Percentiles rank a stretch among this genome's conserved stretches.
phyloP scores from a whole-genome alignment of 306 rosid genomes.

The Chamaecrista fasciculata region DNA sequence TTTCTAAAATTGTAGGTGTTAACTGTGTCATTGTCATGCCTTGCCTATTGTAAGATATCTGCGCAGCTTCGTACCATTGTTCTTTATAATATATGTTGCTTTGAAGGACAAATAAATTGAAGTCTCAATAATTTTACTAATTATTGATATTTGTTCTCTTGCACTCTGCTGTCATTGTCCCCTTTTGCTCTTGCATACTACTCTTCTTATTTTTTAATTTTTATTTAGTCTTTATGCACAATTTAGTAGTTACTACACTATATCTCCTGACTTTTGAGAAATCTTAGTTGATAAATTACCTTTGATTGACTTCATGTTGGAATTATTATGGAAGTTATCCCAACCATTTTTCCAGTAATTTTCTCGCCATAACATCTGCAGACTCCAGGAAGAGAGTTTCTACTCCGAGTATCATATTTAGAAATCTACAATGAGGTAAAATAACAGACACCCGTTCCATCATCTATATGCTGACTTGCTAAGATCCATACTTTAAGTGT shows the following conservation, averaged over 20 bases:
- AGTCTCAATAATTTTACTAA: not conserved
- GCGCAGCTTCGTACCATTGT: not conserved
- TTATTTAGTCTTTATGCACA: not conserved
- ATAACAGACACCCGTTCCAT: slow-evolving; percentile 9
- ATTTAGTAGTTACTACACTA: slow-evolving; percentile 4
- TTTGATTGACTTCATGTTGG: slow-evolving; percentile 9
- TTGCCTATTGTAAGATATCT: not conserved
- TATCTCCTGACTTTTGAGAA: slow-evolving; percentile 7
- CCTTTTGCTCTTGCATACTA: slow-evolving; percentile 1
- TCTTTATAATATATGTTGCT: slow-evolving; percentile 12
- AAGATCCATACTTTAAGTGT: not conserved
- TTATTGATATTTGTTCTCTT: slow-evolving; percentile 5
- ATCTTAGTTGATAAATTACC: not conserved
- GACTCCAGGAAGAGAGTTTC: slow-evolving; percentile 99
- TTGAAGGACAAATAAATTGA: not conserved
- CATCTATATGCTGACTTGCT: slow-evolving; percentile 1
- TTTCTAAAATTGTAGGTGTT: slow-evolving; percentile 16
- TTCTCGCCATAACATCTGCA: slow-evolving; percentile 40
- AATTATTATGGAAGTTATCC: slow-evolving; percentile 28
- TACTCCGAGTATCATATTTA: slow-evolving; percentile 92
- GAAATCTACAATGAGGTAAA: slow-evolving; percentile 97
- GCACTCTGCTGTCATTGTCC: not conserved
- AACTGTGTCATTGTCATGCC: not conserved
- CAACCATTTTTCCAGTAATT: not conserved
- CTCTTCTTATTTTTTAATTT: not conserved